Percentiles rank a stretch among this genome's conserved stretches.
Conservation (phyloP, 1,284 basidiomycete species). For the Boletellus deceptivus region DNA sequence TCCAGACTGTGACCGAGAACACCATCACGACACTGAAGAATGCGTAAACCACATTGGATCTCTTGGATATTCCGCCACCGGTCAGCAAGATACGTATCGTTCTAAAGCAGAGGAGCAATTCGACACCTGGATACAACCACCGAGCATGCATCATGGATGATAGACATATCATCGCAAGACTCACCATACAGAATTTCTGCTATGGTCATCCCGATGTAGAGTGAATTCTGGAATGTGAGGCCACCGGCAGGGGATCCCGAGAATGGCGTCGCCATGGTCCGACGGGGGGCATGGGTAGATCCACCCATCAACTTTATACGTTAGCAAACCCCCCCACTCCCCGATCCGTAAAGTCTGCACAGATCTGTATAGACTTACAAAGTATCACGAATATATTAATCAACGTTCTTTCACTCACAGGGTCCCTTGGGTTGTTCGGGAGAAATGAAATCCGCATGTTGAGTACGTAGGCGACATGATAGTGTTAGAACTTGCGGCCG, state of each 20-base stretch:
- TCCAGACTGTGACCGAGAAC: conserved; percentile 22
- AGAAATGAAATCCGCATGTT: no score
- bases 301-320: conserved; percentile 6
- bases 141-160: neutral
- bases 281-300: neutral
- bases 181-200: conserved; percentile 27
- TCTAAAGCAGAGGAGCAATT: conserved; percentile 23
- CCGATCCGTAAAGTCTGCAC: no score
- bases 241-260: no score
- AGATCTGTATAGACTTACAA: no score
- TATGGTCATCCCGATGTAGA: conserved; percentile 21
- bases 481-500: no score
- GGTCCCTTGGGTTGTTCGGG: no score
- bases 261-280: neutral
- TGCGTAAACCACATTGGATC: conserved; percentile 10
- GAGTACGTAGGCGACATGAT: no score
- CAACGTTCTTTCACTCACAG: no score
- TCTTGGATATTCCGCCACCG: conserved; percentile 3
- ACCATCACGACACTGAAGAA: conserved; percentile 25
- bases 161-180: neutral
- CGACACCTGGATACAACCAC: conserved; percentile 14
- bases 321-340: no score
- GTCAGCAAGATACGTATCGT: conserved; percentile 18
- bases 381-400: no score
- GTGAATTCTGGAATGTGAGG: conserved; percentile 13